Evolutionary conservation across 1,284 basidiomycete genomes (phyloP).

Genomic region (Cerrena zonata): DNA sequence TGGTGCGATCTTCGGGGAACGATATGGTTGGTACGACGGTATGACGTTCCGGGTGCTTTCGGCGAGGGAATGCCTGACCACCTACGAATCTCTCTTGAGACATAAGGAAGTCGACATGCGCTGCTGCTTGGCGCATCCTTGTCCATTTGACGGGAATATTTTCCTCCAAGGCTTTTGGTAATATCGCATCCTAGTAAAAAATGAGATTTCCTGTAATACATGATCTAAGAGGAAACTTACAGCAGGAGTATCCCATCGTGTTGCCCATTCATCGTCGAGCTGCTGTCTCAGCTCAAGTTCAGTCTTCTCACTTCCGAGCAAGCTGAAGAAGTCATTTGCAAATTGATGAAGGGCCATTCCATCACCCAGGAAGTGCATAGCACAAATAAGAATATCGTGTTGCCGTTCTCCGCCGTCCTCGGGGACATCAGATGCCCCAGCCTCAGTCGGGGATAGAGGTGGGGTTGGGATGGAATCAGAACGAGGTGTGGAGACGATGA

Average conservation of each 20-base stretch:
- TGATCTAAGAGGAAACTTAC: conserved; percentile 15
- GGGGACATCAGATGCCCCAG: conserved; percentile 1
- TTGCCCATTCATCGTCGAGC: conserved; percentile 44
- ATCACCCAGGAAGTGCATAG: conserved; percentile 72
- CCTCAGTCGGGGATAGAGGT: conserved; percentile 31
- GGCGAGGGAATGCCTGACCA: conserved; percentile 60
- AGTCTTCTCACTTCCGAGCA: conserved; percentile 43
- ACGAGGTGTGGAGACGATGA: conserved; percentile 48
- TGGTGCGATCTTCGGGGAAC: conserved; percentile 49
- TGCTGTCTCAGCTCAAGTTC: conserved; percentile 38
- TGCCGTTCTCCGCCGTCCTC: conserved; percentile 18
- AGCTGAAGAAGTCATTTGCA: conserved; percentile 65
- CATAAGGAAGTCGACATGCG: conserved; percentile 51
- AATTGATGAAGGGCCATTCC: conserved; percentile 74
- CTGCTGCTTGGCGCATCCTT: conserved; percentile 39
- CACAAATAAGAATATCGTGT: conserved; percentile 59
- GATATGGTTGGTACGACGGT: conserved; percentile 64
- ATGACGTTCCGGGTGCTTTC: conserved; percentile 39
- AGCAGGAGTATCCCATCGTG: conserved; percentile 29
- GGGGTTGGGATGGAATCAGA: conserved; percentile 28
- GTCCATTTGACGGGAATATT: conserved; percentile 37
- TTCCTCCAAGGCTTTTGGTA: conserved; percentile 53
- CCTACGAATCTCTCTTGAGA: conserved; percentile 46
- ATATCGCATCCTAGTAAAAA: conserved; percentile 24
- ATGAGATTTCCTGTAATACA: conserved; percentile 6